phyloP scores from a whole-genome alignment of 352 stramenopile genomes.

The Globisporangium yorkense region DNA sequence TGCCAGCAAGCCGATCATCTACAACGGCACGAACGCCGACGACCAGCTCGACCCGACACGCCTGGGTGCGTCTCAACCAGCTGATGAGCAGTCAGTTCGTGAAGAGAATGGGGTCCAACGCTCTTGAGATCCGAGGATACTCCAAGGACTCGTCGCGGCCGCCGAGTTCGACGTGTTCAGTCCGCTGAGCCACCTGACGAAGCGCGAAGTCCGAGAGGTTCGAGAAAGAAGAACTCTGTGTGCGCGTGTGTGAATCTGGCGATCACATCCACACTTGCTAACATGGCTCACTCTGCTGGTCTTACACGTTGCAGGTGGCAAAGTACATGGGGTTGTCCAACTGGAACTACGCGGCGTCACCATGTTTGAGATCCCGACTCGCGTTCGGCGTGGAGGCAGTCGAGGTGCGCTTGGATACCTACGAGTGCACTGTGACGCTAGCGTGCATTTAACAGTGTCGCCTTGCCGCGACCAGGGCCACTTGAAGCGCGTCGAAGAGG shows the following conservation, averaged over 20 bases:
- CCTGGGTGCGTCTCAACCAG: not conserved
- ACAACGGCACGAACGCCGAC: slow-evolving; percentile 97
- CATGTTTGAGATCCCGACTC: slow-evolving; percentile 93
- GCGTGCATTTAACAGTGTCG: not conserved
- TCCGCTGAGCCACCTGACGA: slow-evolving; percentile 87
- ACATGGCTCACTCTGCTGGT: too few species aligned
- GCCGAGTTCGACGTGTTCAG: slow-evolving; percentile 91
- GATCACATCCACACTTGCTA: not conserved
- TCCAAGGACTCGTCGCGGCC: slow-evolving; percentile 86
- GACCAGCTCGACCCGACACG: slow-evolving; percentile 92
- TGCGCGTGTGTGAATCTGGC: too few species aligned
- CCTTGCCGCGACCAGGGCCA: slow-evolving; percentile 31
- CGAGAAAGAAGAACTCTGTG: not conserved
- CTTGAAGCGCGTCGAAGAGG: slow-evolving; percentile 58
- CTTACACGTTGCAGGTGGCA: slow-evolving; percentile 33
- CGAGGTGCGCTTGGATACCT: slow-evolving; percentile 24
- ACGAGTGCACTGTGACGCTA: not conserved
- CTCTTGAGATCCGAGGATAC: not conserved
- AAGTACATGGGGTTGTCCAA: slow-evolving; percentile 92
- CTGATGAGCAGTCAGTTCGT: too few species aligned
- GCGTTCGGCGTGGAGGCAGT: slow-evolving; percentile 93
- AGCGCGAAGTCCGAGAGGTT: slow-evolving; percentile 83
- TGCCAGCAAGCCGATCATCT: slow-evolving; percentile 54
- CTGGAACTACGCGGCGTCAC: slow-evolving; percentile 94
- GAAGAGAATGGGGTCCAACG: too few species aligned